Conservation (phyloP, 805 yeast genomes). For the baker's yeast (Saccharomyces cerevisiae) region DNA sequence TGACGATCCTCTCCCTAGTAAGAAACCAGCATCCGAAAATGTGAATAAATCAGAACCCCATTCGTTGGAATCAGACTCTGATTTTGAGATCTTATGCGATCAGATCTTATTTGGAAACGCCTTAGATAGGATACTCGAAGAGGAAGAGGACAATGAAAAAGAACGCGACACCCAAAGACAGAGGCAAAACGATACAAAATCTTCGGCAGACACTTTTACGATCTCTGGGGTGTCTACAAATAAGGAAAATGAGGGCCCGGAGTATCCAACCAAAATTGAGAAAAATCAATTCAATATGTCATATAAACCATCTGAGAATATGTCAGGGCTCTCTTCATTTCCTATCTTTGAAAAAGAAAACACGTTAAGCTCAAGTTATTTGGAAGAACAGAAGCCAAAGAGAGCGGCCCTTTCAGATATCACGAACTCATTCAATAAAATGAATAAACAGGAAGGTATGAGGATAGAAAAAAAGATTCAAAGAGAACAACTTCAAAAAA, state of each 20-base stretch:
- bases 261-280: not conserved
- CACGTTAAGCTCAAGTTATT: not conserved
- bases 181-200: not conserved
- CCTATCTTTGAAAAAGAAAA: not conserved
- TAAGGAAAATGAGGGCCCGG: not conserved
- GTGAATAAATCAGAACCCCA: slow-evolving; percentile 1
- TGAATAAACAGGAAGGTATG: not conserved
- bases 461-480: not conserved
- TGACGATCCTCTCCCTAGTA: slow-evolving; percentile 6
- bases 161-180: not conserved
- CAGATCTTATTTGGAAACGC: slow-evolving; percentile 25
- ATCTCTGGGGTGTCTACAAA: not conserved
- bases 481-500: not conserved
- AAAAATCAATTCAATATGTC: not conserved
- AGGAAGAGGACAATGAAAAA: slow-evolving; percentile 12
- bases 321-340: not conserved
- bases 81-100: slow-evolving; percentile 27
- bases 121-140: slow-evolving; percentile 21
- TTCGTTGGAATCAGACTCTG: slow-evolving; percentile 16
- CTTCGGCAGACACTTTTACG: not conserved
- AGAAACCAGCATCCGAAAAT: not conserved
- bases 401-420: not conserved
- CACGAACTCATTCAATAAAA: not conserved
- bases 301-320: not conserved
- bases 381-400: not conserved